phyloP scores from a whole-genome alignment of 2,329 filamentous ascomycete genomes.

The Apiospora arundinis region DNA sequence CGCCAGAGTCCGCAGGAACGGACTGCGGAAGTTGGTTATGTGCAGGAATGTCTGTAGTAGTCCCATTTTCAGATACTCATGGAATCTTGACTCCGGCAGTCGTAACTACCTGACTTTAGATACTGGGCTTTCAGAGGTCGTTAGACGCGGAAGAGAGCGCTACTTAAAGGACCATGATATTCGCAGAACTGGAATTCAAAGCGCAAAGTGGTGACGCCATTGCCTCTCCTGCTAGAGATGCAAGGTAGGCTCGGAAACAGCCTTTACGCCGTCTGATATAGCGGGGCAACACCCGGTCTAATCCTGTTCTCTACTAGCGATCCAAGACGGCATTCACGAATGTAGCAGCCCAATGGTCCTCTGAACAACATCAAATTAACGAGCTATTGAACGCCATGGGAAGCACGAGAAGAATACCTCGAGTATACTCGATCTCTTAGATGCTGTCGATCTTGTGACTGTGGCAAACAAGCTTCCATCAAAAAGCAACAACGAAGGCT shows the following conservation, averaged over 20 bases:
- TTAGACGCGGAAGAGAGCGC: too few relatives aligned
- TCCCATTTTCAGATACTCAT: conserved; percentile 37
- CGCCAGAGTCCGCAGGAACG: conserved; percentile 67
- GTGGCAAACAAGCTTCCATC: background rate
- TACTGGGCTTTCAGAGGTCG: background rate
- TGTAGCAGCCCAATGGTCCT: background rate
- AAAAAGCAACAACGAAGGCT: background rate
- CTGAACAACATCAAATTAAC: background rate
- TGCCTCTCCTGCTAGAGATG: background rate
- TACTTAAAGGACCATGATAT: background rate
- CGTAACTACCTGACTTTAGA: background rate
- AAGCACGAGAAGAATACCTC: background rate
- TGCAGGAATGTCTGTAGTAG: conserved; percentile 57
- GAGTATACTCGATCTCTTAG: background rate
- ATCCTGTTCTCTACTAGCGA: background rate
- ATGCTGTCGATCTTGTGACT: background rate
- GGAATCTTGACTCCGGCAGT: background rate
- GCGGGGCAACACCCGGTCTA: background rate
- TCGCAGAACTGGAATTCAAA: background rate
- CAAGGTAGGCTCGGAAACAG: background rate
- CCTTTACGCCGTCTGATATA: background rate
- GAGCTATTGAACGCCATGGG: background rate
- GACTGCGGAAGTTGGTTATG: conserved; percentile 65
- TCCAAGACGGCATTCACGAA: background rate
- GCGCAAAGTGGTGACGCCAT: conserved; percentile 14